These are phyloP conservation scores for Neoconidiobolus thromboides DNA, from an alignment of 371 early-diverging fungal species.

Conservation along the genomic window DNA sequence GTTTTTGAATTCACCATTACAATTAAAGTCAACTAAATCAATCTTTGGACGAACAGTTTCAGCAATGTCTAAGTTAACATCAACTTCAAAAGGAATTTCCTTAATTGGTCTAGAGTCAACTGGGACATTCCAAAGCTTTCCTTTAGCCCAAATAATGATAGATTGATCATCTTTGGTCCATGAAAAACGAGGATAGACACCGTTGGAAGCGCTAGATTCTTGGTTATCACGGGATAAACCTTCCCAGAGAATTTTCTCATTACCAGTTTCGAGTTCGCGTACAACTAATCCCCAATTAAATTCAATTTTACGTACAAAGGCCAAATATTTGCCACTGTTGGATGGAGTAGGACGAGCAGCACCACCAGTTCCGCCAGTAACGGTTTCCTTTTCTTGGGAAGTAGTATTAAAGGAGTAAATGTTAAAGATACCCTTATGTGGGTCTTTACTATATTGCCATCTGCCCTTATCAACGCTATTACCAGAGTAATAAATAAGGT, in stretches of 20 bases:
- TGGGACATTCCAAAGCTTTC: neutral
- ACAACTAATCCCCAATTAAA: neutral
- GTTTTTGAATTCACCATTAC: neutral
- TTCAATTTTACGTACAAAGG: neutral
- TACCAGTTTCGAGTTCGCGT: neutral
- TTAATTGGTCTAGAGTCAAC: neutral
- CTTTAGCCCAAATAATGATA: slow-evolving; percentile 2
- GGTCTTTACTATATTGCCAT: neutral
- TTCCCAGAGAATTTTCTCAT: neutral
- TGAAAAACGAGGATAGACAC: neutral
- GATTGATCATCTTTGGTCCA: neutral
- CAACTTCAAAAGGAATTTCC: neutral
- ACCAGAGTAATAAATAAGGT: neutral
- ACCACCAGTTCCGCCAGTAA: neutral
- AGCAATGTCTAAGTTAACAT: neutral
- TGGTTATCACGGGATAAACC: neutral
- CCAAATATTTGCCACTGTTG: neutral
- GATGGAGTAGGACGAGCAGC: neutral
- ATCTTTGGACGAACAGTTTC: neutral
- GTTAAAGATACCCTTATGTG: neutral
- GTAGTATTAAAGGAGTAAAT: neutral
- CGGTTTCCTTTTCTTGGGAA: neutral
- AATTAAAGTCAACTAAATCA: neutral
- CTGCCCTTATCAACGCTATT: neutral
- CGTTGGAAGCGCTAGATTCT: neutral